Base-by-base conservation (phyloP, 2,329 filamentous ascomycete species). In the Fusarium sp. region DNA sequence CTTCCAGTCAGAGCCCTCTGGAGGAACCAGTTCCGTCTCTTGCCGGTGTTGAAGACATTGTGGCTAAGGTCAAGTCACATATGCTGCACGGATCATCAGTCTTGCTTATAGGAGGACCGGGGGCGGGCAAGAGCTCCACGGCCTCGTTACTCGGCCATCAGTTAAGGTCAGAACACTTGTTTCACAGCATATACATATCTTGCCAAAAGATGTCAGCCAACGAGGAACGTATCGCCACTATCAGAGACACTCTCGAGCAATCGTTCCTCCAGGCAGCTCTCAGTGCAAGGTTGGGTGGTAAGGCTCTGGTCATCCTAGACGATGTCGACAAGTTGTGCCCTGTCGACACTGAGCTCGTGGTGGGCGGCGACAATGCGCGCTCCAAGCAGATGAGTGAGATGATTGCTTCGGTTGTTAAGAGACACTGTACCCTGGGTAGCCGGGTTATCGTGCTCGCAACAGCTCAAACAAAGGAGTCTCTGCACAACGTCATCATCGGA, bases 171-270 rank as follows among this genome's bases (percentile, higher is more conserved):
- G 29, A 50, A 4, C 38, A 15, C 0, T 43, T 50, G 7, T 36
- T 43, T 50, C 47, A 50, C 7, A 28, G 10, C n/a, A 50, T 7
- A 22, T 42, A 43, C 38, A 25, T 50, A 29, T 24, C 22, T 15
- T 43, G 38, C 38, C 29, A 43, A 43, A 43, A 43, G 24, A 50
- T 43, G 29, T 43, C 39, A 25, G 38, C 24, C 7, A 36, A 29
- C 7, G 47, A 50, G 31, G 38, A 41, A 15, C 24, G 39, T 13
- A 41, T 35, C 12, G 32, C 12, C 32, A 35, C 32, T 13, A 13
- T 28, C 24, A 41, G 8, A 28, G 39, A 50, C 38, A 43, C 38
- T 11, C 5, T 50, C 9, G 47, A 50, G 25, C 12, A 50, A 28
- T 22, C 26, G 1, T 39, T 48, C 15, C 34, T 48, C 15, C 35